Evolutionary conservation across 106 monocot species (phyloP).

Genomic region (Gastrodia elata): DNA sequence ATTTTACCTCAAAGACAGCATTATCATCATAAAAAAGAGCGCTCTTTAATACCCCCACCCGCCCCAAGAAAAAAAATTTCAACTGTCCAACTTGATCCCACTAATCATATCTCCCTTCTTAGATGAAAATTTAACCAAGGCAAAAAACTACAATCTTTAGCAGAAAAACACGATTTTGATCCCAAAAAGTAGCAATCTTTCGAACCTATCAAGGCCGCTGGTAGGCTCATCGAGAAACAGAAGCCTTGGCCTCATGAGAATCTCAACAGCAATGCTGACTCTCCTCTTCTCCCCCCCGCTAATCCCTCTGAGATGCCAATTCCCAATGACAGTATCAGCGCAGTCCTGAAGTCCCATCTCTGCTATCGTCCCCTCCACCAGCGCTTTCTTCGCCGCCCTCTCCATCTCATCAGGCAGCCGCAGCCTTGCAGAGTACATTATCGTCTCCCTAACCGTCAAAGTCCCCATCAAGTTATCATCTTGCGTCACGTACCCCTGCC

Average conservation of each 20-base stretch:
- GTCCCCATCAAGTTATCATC: constrained; percentile 80
- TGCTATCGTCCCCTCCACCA: constrained; percentile 66
- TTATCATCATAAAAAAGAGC: too few relatives aligned
- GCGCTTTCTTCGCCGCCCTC: constrained; percentile 48
- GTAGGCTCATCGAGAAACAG: constrained; percentile 98
- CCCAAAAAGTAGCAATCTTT: neutral
- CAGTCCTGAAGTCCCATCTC: constrained; percentile 86
- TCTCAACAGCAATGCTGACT: constrained; percentile 93
- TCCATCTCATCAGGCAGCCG: constrained; percentile 74
- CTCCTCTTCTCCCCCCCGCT: constrained; percentile 96
- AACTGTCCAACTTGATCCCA: too few relatives aligned
- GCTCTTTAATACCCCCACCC: too few relatives aligned
- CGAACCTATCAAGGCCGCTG: constrained; percentile 93
- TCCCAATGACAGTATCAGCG: constrained; percentile 66
- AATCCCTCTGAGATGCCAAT: constrained; percentile 76
- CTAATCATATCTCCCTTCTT: too few relatives aligned
- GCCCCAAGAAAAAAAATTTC: too few relatives aligned
- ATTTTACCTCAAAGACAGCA: too few relatives aligned
- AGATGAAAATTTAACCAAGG: too few relatives aligned
- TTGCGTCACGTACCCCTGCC: constrained; percentile 84
- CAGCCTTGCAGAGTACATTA: constrained; percentile 60
- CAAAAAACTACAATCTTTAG: too few relatives aligned
- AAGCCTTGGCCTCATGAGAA: constrained; percentile 85
- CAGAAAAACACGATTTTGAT: neutral
- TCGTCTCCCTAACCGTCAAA: constrained; percentile 79